Base-by-base conservation (phyloP, 2,329 filamentous ascomycete genomes). In the Xylaria sp. region DNA sequence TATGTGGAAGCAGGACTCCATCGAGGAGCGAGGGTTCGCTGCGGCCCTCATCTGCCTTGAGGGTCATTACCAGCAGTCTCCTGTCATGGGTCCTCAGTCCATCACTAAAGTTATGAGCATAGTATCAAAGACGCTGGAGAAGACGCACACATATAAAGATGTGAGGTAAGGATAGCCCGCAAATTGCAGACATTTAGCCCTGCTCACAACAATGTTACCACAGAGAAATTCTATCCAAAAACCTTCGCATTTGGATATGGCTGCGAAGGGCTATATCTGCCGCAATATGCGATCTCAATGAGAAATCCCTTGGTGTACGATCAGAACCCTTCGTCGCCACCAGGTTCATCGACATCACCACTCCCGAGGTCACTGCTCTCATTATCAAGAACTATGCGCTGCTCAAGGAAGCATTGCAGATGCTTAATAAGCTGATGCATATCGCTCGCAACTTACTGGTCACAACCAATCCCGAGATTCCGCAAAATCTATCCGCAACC, bases 381-480 rank as follows among this genome's bases (percentile, higher is more conserved):
- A 90, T 91, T 68, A 83, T 89, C 42, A 87, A 87, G 79, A 89
- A 91, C 76, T 88, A 89, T 74, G 83, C 81, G 6, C 82, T 83
- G 31, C 83, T 91, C 67, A 88, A 89, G 74, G 87, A 90, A 67
- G 88, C 90, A 66, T 79, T 91, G 65, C 85, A 87, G 62, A 86
- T 88, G 66, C 81, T 91, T 62, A 90, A 90, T 81, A 90, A 89
- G 79, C 81, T 91, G 66, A 88, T 91, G 86, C 87, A 90, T 69
- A 89, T 91, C 74, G 87, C 88, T 0, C 81, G 89, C 59, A 91
- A 91, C 71, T 81, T 91, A 68, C 82, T 91, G 28, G 89, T 90
- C 36, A 89, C 89, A 10, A 85, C 86, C 7, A 87, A 90, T 74
- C 88, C 89, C 13, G 87, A 89, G 74, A 86, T 90, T 3, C 88